Percentiles rank a stretch among this genome's conserved stretches.
Evolutionary conservation across 1,284 basidiomycete species (phyloP).

Genomic region (Ustilago hordei): DNA sequence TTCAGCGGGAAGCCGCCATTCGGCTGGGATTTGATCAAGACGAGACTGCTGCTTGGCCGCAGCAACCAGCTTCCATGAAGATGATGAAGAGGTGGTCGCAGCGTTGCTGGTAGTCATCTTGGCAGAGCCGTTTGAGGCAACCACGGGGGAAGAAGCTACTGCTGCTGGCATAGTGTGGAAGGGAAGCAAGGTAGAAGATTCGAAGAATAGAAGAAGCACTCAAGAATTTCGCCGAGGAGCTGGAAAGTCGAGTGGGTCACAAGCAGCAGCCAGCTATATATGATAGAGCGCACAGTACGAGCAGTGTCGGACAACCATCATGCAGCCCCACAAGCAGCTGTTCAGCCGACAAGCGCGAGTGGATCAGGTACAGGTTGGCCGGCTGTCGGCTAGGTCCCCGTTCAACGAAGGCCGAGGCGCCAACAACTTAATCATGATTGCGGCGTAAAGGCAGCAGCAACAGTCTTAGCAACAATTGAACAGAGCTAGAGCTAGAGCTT

Average conservation of each 20-base stretch:
- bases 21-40: slow-evolving; percentile 29
- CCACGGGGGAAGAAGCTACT: slow-evolving; percentile 9
- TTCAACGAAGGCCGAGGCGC: neutral
- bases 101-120: slow-evolving; percentile 17
- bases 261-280: neutral
- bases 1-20: slow-evolving; percentile 31
- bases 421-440: no score
- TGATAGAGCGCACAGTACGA: neutral
- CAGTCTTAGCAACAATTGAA: neutral
- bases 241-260: neutral
- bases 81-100: slow-evolving; percentile 8
- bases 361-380: neutral
- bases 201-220: neutral
- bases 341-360: neutral
- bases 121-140: slow-evolving; percentile 13
- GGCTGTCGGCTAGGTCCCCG: neutral
- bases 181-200: neutral
- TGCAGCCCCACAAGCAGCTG: neutral
- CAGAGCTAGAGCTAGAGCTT: neutral
- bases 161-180: slow-evolving; percentile 25
- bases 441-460: neutral
- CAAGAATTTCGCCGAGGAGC: neutral
- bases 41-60: slow-evolving; percentile 39
- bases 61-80: slow-evolving; percentile 36
- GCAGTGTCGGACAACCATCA: neutral